Conservation (phyloP, 2,329 filamentous ascomycete genomes). For the Reticulascus tulasneorum region DNA sequence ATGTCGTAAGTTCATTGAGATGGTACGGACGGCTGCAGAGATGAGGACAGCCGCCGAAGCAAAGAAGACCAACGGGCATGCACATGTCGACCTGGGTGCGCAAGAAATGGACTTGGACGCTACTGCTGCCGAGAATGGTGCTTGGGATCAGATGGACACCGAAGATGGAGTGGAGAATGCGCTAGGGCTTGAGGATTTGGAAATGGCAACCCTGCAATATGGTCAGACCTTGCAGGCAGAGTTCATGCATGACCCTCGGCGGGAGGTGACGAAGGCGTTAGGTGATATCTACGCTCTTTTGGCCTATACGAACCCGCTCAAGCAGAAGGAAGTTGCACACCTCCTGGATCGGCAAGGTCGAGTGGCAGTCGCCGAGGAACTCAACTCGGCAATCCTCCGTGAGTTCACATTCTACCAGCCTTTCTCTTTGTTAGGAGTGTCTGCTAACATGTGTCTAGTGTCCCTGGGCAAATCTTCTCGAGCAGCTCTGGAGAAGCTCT, state of each 20-base stretch:
- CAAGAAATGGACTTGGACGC: constrained; percentile 55
- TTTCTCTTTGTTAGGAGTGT: background rate
- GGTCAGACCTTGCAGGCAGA: constrained; percentile 75
- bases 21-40: constrained; percentile 75
- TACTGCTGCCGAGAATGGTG: constrained; percentile 36
- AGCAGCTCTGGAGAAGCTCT: constrained; percentile 79
- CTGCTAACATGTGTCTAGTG: constrained; percentile 45
- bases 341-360: constrained; percentile 73
- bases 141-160: constrained; percentile 50
- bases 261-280: constrained; percentile 68
- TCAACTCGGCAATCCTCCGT: constrained; percentile 92
- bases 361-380: constrained; percentile 79
- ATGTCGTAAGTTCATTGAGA: constrained; percentile 92
- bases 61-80: constrained; percentile 41
- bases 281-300: constrained; percentile 84
- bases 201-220: constrained; percentile 70
- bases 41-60: constrained; percentile 45
- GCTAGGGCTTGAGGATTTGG: constrained; percentile 39
- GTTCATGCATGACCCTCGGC: constrained; percentile 67
- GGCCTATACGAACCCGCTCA: constrained; percentile 77
- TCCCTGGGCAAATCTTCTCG: constrained; percentile 86
- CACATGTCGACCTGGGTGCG: constrained; percentile 38
- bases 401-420: constrained; percentile 29
- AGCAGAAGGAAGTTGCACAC: constrained; percentile 69
- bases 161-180: constrained; percentile 32